Conservation (phyloP, 1,284 basidiomycete genomes). For the Apiotrichum porosum region DNA sequence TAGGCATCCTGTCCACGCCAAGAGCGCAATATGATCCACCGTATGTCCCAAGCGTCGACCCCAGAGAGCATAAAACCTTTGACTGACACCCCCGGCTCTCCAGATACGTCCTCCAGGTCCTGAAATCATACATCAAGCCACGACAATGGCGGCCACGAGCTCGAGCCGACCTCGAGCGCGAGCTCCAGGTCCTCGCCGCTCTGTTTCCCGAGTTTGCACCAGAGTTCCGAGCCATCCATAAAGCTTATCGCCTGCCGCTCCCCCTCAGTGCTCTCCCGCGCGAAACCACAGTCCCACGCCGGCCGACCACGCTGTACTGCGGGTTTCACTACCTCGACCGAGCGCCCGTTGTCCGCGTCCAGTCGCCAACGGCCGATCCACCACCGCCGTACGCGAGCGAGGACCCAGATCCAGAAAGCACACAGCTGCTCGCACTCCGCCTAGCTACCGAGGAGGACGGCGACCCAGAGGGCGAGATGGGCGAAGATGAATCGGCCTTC, state of each 20-base stretch:
- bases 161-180: neutral
- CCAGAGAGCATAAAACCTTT: neutral
- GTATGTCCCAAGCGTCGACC: neutral
- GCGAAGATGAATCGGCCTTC: no score
- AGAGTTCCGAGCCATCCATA: slow-evolving; percentile 3
- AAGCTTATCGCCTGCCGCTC: neutral
- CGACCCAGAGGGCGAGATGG: no score
- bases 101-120: slow-evolving; percentile 1
- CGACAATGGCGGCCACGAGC: neutral
- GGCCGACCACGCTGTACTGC: neutral
- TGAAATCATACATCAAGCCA: neutral
- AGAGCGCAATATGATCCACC: neutral
- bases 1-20: neutral
- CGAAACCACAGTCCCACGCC: no score
- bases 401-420: neutral
- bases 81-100: neutral
- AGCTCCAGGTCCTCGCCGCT: neutral
- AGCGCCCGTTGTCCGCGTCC: neutral
- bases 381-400: slow-evolving; percentile 3
- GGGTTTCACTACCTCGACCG: neutral
- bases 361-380: neutral
- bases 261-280: neutral
- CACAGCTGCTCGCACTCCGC: neutral
- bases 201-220: slow-evolving; percentile 3
- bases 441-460: neutral